Evolutionary conservation across 495 filamentous ascomycete genomes (phyloP), one percentile per base, ranked within the genome.

Genomic region (Tuber indicum): DNA sequence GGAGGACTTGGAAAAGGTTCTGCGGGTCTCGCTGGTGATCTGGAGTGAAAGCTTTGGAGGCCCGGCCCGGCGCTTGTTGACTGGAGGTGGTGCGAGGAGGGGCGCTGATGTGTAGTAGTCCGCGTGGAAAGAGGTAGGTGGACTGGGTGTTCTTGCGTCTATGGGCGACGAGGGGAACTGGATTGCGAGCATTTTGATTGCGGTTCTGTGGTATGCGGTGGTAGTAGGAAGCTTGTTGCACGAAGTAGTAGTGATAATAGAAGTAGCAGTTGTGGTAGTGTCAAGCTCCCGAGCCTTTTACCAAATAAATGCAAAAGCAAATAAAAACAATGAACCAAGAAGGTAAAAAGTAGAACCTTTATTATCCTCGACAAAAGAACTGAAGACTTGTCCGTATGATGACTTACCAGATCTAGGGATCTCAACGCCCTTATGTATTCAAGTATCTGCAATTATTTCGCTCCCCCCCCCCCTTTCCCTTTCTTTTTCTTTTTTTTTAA

Each of bases 141-240:
- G 72, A 8, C 74, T 66, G 23, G 77, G 78, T 10, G 62, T 74
- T 12, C 70, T 44, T 9, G 72, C 72, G 46, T 72, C 72, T 47
- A 80, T 80, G 47, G 78, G 78, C 9, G 78, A 80, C 47, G 78
- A 71, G 74, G 78, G 78, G 47, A 80, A 75, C 73, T 80, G 78
- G 74, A 80, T 74, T 21, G 78, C 78, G 21, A 80, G 78, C 78
- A 80, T 80, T 19, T 77, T 71, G 58, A 71, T 74, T 62, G 43
- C 43, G n/a, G 26, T 19, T 74, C 26, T 49, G 44, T 58, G 23
- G 52, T 32, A 32, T 32, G 32, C 32, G 32, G 32, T 32, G 32
- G 32, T 32, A 32, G 32, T 32, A 32, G 32, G 32, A 32, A 0
- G 32, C 32, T 32, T 32, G 32, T 32, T 58, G 52, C 14, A 58